Conservation (phyloP, 345 rosid genomes). For the Gossypium raimondii region DNA sequence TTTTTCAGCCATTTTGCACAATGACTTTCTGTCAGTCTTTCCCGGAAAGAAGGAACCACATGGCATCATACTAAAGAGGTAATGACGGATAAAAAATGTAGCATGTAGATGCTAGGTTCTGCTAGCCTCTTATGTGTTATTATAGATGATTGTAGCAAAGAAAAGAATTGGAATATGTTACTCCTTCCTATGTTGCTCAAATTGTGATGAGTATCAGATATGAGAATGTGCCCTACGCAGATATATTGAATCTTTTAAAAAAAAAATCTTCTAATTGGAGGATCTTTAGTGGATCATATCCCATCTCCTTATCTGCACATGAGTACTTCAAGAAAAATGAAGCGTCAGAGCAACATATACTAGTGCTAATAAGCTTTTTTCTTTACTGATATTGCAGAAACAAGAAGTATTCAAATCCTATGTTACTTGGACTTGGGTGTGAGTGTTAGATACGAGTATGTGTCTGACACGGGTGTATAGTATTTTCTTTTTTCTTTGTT, state of each 20-base stretch:
- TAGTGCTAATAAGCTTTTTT: too few relatives aligned
- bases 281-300: neutral
- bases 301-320: neutral
- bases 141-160: neutral
- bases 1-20: slow-evolving; percentile 70
- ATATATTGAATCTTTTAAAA: neutral
- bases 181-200: neutral
- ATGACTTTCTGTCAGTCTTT: slow-evolving; percentile 57
- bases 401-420: too few relatives aligned
- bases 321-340: too few relatives aligned
- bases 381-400: too few relatives aligned
- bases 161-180: neutral
- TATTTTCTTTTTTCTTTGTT: too few relatives aligned
- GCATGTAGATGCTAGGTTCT: neutral
- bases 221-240: neutral
- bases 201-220: neutral
- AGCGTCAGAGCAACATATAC: too few relatives aligned
- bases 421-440: too few relatives aligned
- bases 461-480: too few relatives aligned
- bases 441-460: too few relatives aligned
- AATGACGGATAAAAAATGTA: slow-evolving; percentile 23
- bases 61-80: slow-evolving; percentile 65
- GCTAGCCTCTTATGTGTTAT: neutral
- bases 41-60: slow-evolving; percentile 65
- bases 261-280: neutral